Base-by-base conservation (phyloP, 163 green algal genomes). In the Scenedesmus sp. region DNA sequence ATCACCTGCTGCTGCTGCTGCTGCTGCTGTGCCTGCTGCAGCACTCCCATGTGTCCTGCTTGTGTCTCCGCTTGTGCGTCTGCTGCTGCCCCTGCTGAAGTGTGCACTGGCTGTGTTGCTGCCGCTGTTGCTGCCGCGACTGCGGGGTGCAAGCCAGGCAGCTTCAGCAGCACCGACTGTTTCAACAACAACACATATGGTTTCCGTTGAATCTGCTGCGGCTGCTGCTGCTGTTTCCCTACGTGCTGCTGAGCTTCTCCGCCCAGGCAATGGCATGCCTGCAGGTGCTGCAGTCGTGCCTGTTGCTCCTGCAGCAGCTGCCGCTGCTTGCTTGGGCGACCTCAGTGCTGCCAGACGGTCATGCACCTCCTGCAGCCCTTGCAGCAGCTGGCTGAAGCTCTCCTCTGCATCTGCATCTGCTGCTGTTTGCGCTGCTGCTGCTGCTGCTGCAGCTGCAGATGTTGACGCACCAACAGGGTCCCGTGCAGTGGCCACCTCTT, bases 341-440 rank as follows among this genome's bases (percentile, higher is more conserved):
- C 59, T 43, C 40, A 70, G 59, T 13, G 73, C 85, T 79, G 30
- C 68, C 12, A 73, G 68, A 0, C 33, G 53, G 33, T 87, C 51
- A 37, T 87, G 82, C 20, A 87, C 82, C 33, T 87, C 82, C 44
- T 42, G 40, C 40, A 87, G 33, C 6, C 82, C 51, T 30, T 49
- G 46, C 82, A 87, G 40, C 24, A 81, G 83, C 61, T 81, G 83
- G 7, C 70, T 82, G 83, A 82, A 81, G 43, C 68, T 72, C 3
- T 89, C 85, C 65, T 83, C 85, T 49, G 30, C 65, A 40, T 51
- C 33, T 24, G 44, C 15, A 51, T 24, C 42, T 68, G 40, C 42
- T 33, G 26, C 7, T 78, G 20, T 51, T 33, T 87, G 33, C 51
- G 68, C 53, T 3, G 42, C 59, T 40, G 59, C 53, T 61, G 37